Evolutionary conservation across 2,329 filamentous ascomycete genomes (phyloP), one percentile per base, ranked within the genome.

Genomic region (Sarocladium brachiariae): DNA sequence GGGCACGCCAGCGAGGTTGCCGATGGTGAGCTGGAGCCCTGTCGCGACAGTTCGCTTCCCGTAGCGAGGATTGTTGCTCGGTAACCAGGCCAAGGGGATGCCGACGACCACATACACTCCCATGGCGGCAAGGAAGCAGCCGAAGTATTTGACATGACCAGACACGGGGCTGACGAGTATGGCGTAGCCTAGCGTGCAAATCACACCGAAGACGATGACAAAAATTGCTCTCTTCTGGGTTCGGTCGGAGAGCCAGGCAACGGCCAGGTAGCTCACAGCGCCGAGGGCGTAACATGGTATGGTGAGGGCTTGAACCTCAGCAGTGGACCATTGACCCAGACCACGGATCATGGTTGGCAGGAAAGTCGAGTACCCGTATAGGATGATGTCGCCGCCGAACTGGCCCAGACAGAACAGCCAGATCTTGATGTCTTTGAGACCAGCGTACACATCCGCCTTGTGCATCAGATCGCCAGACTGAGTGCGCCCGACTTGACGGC

Each of bases 261-360:
- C 69, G 0, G 70, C 52, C 2, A 85, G 67, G 52, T 83, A 86
- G 0, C 71, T 77, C 16, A 84, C 71, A 0, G 81, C 81, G 0
- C 82, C 83, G 2, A 83, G 59, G 0, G 73, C 73, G 54, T 86
- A 86, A 61, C 81, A 84, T 1, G 83, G 83, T 34, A 86, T 84
- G 0, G 83, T 86, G 16, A 86, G 70, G n/a, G 81, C 78, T 14
- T 43, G 21, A 18, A 27, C 39, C 7, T 43, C 21, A 7, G 11
- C 23, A 11, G 16, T 25, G 21, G 58, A 86, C 61, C 61, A 62
- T 48, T 80, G 69, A 0, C 80, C 73, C 49, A 86, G 73, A 0
- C 74, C 78, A 18, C 74, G 67, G 58, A 86, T 85, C 50, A 86
- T 86, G 0, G 81, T 85, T 0, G 83, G 83, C 4, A 43, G 21